Base-by-base conservation (phyloP, 108 stramenopile species). In the Fragilaria crotonensis region DNA sequence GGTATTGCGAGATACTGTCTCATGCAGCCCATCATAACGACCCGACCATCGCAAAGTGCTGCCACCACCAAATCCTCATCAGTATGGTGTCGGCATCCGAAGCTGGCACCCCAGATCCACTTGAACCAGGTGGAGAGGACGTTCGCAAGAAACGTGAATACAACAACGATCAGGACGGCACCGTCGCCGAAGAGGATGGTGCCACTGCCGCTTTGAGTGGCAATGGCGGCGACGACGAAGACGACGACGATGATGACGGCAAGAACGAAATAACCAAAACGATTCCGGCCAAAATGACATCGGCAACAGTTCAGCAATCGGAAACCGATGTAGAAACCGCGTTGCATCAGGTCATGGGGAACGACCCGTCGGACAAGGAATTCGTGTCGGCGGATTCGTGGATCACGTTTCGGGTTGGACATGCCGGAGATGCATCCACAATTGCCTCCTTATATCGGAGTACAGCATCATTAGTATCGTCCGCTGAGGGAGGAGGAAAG, bases 401-500 rank as follows among this genome's bases (percentile, higher is more conserved):
- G 65, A 54, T 78, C 5, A 59, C 64, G 2, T 78, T 78, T 54
- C 68, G 68, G 17, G 57, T 53, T 3, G 77, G 62, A 11, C 72
- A 78, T 66, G 59, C 71, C 5, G 72, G 72, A 2, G 77, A 78
- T 60, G 71, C 65, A 11, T 57, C 71, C 4, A 27, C 64, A 3
- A 72, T 78, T 54, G 77, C 67, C 1, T 30, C 41, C 4, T 60
- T 48, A 57, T 78, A 78, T 45, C 67, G 60, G 7, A 7, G 7
- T 5, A 21, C 25, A 7, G 7, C 30, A 7, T 55, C 54, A 18
- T 18, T 55, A 32, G 7, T 14, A 33, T 32, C 25, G 14, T 21
- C 17, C 9, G 30, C 7, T 32, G 54, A 4, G 33, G 2, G 3
- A 57, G 29, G 25, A 18, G 19, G 49, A 32, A n/a, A 14, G 5